Evolutionary conservation across 139 green algal species (phyloP), one percentile per base, ranked within the genome.

Genomic region (Haematococcus sp.): DNA sequence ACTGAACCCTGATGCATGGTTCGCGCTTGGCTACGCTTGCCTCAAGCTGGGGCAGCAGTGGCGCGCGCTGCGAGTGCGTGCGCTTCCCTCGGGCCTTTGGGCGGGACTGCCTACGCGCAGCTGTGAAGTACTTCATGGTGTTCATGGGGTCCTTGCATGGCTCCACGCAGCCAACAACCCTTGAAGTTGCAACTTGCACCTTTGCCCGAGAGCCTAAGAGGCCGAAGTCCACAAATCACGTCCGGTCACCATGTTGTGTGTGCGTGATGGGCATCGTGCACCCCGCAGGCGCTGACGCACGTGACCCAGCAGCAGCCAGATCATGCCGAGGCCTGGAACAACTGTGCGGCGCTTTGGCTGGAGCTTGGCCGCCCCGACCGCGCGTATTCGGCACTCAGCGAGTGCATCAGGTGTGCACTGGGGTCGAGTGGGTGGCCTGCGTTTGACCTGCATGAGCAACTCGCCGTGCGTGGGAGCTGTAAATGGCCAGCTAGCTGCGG

Each of bases 311-410:
- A 94, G 43, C 88, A 96, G 60, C 87, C 89, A 16, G 90, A 97
- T 35, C 88, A 97, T 69, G 94, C 87, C 1, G 90, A 97, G 71
- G 91, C 92, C 0, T 98, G 94, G 94, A 97, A 96, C 89, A 98
- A 98, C 84, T 70, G 98, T 33, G 94, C 90, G 1, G 93, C 92
- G 15, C 79, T 98, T 43, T 93, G 92, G 79, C 76, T 95, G 83
- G 76, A 88, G 63, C 59, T 83, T 34, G 63, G 77, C 15, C 40
- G 71, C 1, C 76, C 65, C 68, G 76, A 67, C 44, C 61, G 79
- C 65, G 81, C 81, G 32, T 71, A 59, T 67, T 72, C 66, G 46
- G 68, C 65, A 16, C 65, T 79, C 7, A 49, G 35, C n/a, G 54
- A 79, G 33, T 73, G 67, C 52, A 19, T 74, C 25, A 59, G 70